These are phyloP conservation scores for Abrus pulchellus DNA, from an alignment of 306 rosid species.

Conservation along the genomic window DNA sequence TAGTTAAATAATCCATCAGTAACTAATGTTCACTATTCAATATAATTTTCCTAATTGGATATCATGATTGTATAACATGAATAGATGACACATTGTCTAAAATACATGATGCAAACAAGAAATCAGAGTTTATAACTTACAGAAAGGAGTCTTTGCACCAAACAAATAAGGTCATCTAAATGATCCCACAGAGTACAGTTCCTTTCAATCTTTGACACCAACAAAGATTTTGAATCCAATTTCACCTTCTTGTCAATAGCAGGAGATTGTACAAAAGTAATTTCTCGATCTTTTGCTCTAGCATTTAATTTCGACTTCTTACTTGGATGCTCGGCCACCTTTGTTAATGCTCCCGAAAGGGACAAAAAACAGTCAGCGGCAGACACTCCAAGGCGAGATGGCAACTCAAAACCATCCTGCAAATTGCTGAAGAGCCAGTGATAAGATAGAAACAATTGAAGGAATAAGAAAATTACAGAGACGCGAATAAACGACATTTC, in stretches of 20 bases:
- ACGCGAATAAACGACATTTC: constrained; percentile 6
- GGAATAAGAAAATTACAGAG: constrained; percentile 6
- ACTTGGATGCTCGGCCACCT: constrained; percentile 52
- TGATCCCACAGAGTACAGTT: constrained; percentile 74
- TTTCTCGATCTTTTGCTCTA: constrained; percentile 51
- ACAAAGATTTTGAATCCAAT: constrained; percentile 53
- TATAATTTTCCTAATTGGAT: constrained; percentile 32
- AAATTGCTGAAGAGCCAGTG: constrained; percentile 61
- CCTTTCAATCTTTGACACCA: constrained; percentile 56
- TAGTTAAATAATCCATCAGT: constrained; percentile 29
- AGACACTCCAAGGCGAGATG: constrained; percentile 88
- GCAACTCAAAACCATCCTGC: constrained; percentile 91
- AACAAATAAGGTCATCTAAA: constrained; percentile 65
- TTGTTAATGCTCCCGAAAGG: constrained; percentile 71
- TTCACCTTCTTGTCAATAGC: constrained; percentile 58
- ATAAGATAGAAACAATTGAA: constrained; percentile 38
- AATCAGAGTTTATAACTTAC: constrained; percentile 59
- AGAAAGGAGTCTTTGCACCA: constrained; percentile 77
- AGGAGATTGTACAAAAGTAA: constrained; percentile 51
- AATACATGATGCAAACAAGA: constrained; percentile 38
- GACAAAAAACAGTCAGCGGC: constrained; percentile 87
- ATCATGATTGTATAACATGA: constrained; percentile 21
- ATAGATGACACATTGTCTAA: constrained; percentile 30
- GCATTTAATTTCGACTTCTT: constrained; percentile 55
- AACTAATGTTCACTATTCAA: constrained; percentile 41